Evolutionary conservation across 2,329 filamentous ascomycete species (phyloP).

Genomic region (Fonsecaea pedrosoi): DNA sequence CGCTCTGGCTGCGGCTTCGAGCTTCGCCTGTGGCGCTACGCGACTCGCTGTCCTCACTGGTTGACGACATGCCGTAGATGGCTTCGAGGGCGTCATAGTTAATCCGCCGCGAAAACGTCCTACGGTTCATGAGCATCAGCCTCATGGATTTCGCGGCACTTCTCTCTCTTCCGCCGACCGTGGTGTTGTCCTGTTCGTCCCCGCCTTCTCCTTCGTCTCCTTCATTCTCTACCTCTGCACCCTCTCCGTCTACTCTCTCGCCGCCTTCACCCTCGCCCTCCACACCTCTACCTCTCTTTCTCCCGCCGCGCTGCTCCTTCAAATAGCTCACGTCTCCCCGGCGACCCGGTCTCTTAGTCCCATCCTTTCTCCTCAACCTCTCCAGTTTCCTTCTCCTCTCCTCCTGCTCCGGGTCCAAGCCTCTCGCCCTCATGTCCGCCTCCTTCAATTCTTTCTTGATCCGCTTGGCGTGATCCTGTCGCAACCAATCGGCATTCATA

Average conservation of each 20-base stretch:
- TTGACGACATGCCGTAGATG: conserved; percentile 34
- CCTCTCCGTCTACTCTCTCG: neutral
- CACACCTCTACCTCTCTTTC: conserved; percentile 5
- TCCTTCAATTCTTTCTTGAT: conserved; percentile 73
- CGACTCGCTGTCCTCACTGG: conserved; percentile 21
- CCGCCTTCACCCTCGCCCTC: conserved; percentile 9
- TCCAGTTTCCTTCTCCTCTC: conserved; percentile 41
- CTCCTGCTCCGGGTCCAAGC: conserved; percentile 42
- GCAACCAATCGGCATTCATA: conserved; percentile 91
- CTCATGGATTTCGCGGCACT: conserved; percentile 36
- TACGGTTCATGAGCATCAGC: conserved; percentile 39
- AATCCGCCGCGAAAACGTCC: conserved; percentile 37
- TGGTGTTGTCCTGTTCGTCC: conserved; percentile 15
- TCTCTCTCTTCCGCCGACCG: conserved; percentile 18
- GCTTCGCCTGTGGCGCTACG: conserved; percentile 22
- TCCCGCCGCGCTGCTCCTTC: conserved; percentile 51
- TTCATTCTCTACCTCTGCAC: conserved; percentile 10
- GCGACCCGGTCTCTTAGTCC: conserved; percentile 51
- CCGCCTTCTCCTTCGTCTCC: conserved; percentile 13
- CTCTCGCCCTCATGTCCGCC: conserved; percentile 52
- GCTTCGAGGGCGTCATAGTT: conserved; percentile 38
- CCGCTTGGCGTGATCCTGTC: conserved; percentile 81
- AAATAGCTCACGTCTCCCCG: conserved; percentile 56
- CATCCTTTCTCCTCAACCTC: conserved; percentile 55
- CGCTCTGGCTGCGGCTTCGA: conserved; percentile 18